phyloP scores from a whole-genome alignment of 148 eudicot species.

The Rhododendron kiyosumense region DNA sequence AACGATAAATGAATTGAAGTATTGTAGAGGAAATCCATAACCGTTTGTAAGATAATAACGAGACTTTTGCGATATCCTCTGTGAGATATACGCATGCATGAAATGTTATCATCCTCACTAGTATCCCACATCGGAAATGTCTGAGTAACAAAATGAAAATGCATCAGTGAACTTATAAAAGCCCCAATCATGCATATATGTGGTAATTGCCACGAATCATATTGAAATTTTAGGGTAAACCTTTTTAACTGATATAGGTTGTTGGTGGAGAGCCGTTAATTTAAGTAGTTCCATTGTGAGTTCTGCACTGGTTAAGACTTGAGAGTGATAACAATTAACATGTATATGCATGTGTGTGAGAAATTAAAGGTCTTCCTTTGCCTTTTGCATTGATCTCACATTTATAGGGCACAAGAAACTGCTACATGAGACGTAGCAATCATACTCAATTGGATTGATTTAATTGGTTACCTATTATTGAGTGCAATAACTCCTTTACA shows the following conservation, averaged over 20 bases:
- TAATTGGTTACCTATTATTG: background rate
- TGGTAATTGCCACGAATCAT: background rate
- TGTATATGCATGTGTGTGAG: background rate
- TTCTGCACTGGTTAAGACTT: background rate
- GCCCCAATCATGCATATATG: background rate
- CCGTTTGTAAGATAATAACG: background rate
- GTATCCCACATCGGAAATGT: background rate
- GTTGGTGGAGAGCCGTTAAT: background rate
- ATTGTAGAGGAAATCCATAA: background rate
- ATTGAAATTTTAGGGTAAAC: background rate
- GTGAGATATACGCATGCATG: background rate
- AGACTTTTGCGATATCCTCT: background rate
- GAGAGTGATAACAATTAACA: background rate
- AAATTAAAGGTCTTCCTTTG: background rate
- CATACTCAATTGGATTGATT: background rate
- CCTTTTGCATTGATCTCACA: background rate
- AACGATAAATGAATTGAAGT: background rate
- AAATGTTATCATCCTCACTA: background rate
- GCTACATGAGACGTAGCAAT: background rate
- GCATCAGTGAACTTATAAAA: background rate
- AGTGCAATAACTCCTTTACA: background rate
- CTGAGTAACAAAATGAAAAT: background rate
- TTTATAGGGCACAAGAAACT: background rate
- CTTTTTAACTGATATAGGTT: background rate
- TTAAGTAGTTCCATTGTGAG: background rate